phyloP scores from a whole-genome alignment of 2,329 filamentous ascomycete species.

The Cladosporium sphaerospermum region DNA sequence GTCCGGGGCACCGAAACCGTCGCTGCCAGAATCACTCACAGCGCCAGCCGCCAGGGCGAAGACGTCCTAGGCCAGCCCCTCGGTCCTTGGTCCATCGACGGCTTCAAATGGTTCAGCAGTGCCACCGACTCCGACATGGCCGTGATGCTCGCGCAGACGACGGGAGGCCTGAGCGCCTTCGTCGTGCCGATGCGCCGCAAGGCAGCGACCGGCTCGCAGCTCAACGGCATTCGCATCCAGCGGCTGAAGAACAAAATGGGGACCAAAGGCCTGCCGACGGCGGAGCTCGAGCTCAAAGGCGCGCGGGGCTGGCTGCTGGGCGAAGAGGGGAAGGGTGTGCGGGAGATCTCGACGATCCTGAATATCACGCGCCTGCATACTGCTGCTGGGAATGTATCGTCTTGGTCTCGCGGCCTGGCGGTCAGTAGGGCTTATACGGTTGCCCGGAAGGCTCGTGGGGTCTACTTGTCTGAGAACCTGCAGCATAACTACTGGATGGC shows the following conservation, averaged over 20 bases:
- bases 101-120: constrained; percentile 68
- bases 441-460: constrained; percentile 48
- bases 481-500: constrained; percentile 56
- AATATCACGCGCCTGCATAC: constrained; percentile 61
- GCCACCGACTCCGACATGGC: constrained; percentile 61
- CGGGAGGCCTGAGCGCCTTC: constrained; percentile 54
- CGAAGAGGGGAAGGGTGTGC: constrained; percentile 58
- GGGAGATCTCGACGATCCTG: constrained; percentile 62
- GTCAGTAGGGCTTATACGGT: constrained; percentile 54
- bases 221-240: constrained; percentile 62
- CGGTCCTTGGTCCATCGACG: constrained; percentile 51
- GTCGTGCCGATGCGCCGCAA: constrained; percentile 54
- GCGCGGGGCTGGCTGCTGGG: constrained; percentile 54
- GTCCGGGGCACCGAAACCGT: constrained; percentile 62
- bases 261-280: constrained; percentile 63
- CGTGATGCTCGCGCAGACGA: constrained; percentile 57
- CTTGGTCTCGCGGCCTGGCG: constrained; percentile 50
- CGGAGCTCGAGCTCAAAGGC: constrained; percentile 55
- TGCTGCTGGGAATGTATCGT: constrained; percentile 47
- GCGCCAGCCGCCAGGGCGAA: neutral
- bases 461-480: constrained; percentile 46
- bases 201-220: constrained; percentile 21
- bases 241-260: constrained; percentile 68
- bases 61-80: constrained; percentile 36
- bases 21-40: constrained; percentile 1